Conservation (phyloP, 139 green algal species). For the Eudorina sp. region DNA sequence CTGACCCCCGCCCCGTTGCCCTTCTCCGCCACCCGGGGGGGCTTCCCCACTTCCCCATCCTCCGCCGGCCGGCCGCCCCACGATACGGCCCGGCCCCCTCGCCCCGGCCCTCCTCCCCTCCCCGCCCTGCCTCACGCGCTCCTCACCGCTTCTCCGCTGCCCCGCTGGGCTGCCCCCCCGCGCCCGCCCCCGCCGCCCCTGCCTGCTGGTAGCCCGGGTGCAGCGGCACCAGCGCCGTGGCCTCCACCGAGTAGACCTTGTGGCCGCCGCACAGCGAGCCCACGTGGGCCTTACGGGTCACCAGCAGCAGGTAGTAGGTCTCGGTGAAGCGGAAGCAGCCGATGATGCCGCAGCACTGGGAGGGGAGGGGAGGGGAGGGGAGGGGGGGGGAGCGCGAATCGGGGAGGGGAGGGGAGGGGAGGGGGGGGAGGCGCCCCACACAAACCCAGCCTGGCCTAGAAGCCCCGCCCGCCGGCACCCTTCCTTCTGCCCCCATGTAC, state of each 20-base stretch:
- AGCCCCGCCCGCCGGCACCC: too few species aligned
- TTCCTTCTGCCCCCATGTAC: too few species aligned
- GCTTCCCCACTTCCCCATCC: too few species aligned
- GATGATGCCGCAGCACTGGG: slow-evolving; percentile 82
- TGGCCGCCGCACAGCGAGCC: slow-evolving; percentile 88
- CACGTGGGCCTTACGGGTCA: slow-evolving; percentile 78
- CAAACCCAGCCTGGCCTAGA: too few species aligned
- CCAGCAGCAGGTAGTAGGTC: slow-evolving; percentile 92
- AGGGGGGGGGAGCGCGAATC: slow-evolving; percentile 57
- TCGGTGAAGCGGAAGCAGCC: slow-evolving; percentile 88
- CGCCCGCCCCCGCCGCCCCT: not conserved
- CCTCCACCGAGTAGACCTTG: slow-evolving; percentile 88
- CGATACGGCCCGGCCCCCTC: too few species aligned
- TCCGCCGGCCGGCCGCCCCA: too few species aligned
- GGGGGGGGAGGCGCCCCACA: too few species aligned
- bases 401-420: slow-evolving; percentile 57
- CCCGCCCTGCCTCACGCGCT: not conserved
- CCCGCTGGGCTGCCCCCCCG: slow-evolving; percentile 52
- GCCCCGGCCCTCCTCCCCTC: not conserved
- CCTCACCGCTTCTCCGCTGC: slow-evolving; percentile 62
- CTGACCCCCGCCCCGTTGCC: too few species aligned
- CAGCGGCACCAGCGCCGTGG: slow-evolving; percentile 85
- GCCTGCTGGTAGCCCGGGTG: slow-evolving; percentile 33
- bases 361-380: not conserved
- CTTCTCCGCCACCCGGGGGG: too few species aligned